Base-by-base conservation (phyloP, 75 land plant genomes). In the Pinus tabuliformis region DNA sequence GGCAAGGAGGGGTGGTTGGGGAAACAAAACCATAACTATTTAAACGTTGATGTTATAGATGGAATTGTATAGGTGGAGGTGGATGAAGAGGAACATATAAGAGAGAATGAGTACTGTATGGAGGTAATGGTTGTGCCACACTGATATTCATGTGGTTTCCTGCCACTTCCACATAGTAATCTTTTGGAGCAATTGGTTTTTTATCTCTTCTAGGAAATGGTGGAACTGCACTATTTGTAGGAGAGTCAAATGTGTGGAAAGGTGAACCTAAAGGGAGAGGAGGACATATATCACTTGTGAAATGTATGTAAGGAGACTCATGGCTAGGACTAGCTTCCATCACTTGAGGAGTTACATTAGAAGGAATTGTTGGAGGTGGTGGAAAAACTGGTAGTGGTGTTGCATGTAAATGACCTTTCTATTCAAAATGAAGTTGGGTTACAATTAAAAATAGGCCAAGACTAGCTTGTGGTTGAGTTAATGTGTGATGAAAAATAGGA, bases 331-430 rank as follows among this genome's bases (percentile, higher is more conserved):
- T 26, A 26, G 26, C 26, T 26, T 26, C 26, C 26, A 26, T 17
- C 58, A 20, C 66, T n/a, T 85, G 88, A 42, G 88, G 73, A 18
- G 81, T 68, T 42, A 57, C 63, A 57, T 70, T 74, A 26, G 87
- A 72, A 72, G 80, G 26, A 42, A 86, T 57, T 21, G 81, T 73
- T 60, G 81, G 82, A 26, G 90, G 91, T 45, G 89, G 89, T 33
- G 91, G 93, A 58, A 83, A 62, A 49, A 91, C 89, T 78, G 92
- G 92, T 77, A 91, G 73, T 72, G 95, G 95, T 24, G 92, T 90
- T 61, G 88, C 88, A 66, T 64, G 80, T 5, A 28, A 64, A 14
- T 74, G 16, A 78, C 56, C 37, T 49, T 60, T 87, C 75, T 83
- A 83, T 12, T 87, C 85, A 72, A 76, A 76, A 33, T 56, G 42